These are phyloP conservation scores for Eimeria maxima DNA, from an alignment of 169 alveolate genomes.

Conservation along the genomic window DNA sequence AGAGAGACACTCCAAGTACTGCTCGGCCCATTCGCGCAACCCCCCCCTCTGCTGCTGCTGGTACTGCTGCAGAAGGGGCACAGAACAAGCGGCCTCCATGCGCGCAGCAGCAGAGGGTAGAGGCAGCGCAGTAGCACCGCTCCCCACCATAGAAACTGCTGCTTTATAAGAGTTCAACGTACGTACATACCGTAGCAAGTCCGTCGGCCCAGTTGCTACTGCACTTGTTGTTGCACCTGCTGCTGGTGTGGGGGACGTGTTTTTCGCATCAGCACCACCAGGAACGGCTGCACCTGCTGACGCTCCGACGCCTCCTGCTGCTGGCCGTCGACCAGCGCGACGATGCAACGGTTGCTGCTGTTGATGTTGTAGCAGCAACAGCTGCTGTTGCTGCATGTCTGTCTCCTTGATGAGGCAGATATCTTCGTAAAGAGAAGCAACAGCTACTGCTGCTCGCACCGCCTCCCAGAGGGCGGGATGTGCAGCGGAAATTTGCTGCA, in stretches of 20 bases:
- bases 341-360: slow-evolving; percentile 34
- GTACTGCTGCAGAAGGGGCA: slow-evolving; percentile 25
- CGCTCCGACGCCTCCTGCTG: background rate
- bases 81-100: background rate
- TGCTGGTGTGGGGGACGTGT: slow-evolving; percentile 2
- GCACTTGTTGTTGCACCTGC: background rate
- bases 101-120: slow-evolving; percentile 35
- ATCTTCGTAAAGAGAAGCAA: background rate
- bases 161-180: background rate
- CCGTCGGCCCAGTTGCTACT: background rate
- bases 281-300: background rate
- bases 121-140: background rate
- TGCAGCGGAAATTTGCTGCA: background rate
- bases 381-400: slow-evolving; percentile 29
- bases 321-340: slow-evolving; percentile 18
- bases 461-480: slow-evolving; percentile 6
- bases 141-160: background rate
- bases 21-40: background rate
- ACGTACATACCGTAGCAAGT: background rate
- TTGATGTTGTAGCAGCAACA: background rate
- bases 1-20: slow-evolving; percentile 14
- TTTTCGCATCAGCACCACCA: background rate
- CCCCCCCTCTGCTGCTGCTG: slow-evolving; percentile 3
- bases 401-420: slow-evolving; percentile 37
- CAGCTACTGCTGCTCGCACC: slow-evolving; percentile 27